phyloP scores from a whole-genome alignment of 129 eudicot genomes.

The Arctium lappa region DNA sequence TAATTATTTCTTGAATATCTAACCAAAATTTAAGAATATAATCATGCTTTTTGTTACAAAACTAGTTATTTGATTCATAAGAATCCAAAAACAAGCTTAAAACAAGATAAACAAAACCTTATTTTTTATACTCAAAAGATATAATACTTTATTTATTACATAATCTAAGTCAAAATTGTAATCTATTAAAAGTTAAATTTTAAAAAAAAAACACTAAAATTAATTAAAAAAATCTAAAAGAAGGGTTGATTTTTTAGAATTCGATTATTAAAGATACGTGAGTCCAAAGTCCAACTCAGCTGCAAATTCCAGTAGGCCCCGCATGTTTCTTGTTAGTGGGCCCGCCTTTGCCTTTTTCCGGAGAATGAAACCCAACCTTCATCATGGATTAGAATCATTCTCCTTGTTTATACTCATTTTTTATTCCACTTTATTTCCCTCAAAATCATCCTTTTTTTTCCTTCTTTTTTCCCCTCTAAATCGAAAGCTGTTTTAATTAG shows the following conservation, averaged over 20 bases:
- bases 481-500: not conserved
- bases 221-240: no score
- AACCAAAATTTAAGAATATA: not conserved
- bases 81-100: not conserved
- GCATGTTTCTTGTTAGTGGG: slow-evolving; percentile 4
- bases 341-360: not conserved
- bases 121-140: no score
- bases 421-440: slow-evolving; percentile 3
- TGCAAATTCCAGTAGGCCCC: slow-evolving; percentile 13
- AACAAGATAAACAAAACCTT: not conserved
- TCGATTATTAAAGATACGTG: not conserved
- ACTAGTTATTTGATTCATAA: not conserved
- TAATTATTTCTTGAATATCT: not conserved
- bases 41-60: not conserved
- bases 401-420: not conserved
- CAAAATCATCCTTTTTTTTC: not conserved
- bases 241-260: not conserved
- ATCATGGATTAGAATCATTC: not conserved
- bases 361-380: not conserved
- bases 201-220: no score
- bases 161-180: no score
- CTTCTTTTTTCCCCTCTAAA: not conserved
- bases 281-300: slow-evolving; percentile 6
- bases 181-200: no score
- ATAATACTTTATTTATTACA: no score